Base-by-base conservation (phyloP, 352 stramenopile species). In the Ophiocytium majus region DNA sequence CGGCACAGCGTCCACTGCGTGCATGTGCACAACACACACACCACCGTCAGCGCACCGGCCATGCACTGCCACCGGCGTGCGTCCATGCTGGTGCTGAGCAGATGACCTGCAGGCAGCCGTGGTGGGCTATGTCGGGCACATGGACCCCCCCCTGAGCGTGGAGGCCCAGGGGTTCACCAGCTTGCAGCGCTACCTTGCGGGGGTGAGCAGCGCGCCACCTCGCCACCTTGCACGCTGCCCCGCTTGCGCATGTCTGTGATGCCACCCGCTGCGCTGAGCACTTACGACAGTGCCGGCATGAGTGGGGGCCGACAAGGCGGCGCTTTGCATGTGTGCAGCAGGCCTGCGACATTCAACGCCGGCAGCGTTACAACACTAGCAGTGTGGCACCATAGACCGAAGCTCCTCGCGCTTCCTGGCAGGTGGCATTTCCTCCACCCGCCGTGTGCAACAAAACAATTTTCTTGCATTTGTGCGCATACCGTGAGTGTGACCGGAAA, bases 51-150 rank as follows among this genome's bases (percentile, higher is more conserved):
- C n/a, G 14, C 43, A 57, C 43, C 14, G 5, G 5, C 5, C 14
- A 57, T 57, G 43, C 43, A 14, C 14, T 57, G 5, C 43, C 43
- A 14, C 43, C 14, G 43, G 5, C 14, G 5, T 57, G 43, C 43
- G 5, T 57, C 43, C 14, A 14, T 57, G n/a, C n/a, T n/a, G n/a
- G n/a, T n/a, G n/a, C n/a, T n/a, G n/a, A 23, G 23, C 35, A 78
- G 84, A 95, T 35, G 90, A 91, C 43, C 86, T 96, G 0, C 86
- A 90, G 14, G 92, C 91, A 80, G 90, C 90, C 35, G 92, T 95
- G 63, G 95, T 96, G 84, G 93, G 92, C 34, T 89, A 91, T 1
- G 92, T 96, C 82, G 93, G 92, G 57, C 92, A 95, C 80, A 91
- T 95, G 89, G 93, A 96, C 85, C 89, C 89, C 34, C 91, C 92